Evolutionary conservation across 805 yeast genomes (phyloP), one percentile per base, ranked within the genome.

Genomic region (Lipomyces japonicus): DNA sequence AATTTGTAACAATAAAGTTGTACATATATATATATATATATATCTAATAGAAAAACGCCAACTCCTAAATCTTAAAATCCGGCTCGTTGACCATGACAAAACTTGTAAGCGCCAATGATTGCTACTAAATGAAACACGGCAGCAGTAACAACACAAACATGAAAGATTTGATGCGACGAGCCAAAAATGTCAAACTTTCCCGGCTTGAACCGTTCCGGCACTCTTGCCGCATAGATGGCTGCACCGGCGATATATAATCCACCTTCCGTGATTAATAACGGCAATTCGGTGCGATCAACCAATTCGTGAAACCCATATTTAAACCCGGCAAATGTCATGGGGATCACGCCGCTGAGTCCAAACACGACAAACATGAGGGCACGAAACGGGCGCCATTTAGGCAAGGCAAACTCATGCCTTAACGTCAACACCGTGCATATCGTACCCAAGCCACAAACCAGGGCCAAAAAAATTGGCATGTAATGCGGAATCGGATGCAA

Each of bases 191-290:
- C 90, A 61, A 74, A 82, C 19, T 35, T 65, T 0, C 89, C 89
- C 0, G 87, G 86, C 3, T 57, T 58, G 37, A 72, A 70, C 42
- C 84, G 72, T 63, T 89, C 97, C 0, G 97, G 97, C 30, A 85
- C 65, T 52, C 96, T 72, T 22, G 74, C 65, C 0, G 95, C 96
- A 65, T 89, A 89, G 46, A 90, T 66, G 1, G 74, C 72, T 0
- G 96, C 96, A 0, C 97, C 97, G 4, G 70, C 57, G 2, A 88
- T 84, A 65, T 89, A 90, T 39, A 84, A 77, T 1, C 77, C 63
- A 0, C 88, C 96, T 65, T 88, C 96, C 6, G 73, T 56, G 0
- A 82, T 57, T 12, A 89, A 71, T 82, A 84, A 88, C 18, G 64
- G 65, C 19, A 86, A 67, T 22, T 80, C 80, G 6, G 82, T 71